Percentiles rank a stretch among this genome's conserved stretches.
Evolutionary conservation across 164 flowering plant species (phyloP).

Genomic region (Magnolia kwangsiensis): DNA sequence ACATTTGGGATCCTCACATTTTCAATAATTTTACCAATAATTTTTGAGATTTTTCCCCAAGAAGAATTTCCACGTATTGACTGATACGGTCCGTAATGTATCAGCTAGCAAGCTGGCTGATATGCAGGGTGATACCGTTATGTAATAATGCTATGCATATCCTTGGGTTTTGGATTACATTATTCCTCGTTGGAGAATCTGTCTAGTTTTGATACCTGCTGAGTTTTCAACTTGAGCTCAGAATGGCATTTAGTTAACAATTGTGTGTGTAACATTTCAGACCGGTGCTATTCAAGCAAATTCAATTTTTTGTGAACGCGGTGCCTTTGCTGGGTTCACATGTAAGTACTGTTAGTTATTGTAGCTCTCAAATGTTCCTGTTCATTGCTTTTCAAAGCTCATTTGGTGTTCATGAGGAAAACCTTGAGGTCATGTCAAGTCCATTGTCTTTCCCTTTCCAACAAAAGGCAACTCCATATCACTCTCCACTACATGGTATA

Average conservation of each 20-base stretch:
- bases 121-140: background rate
- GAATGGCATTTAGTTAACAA: background rate
- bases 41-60: too few species aligned
- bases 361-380: background rate
- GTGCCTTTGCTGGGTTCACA: background rate
- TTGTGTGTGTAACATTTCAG: background rate
- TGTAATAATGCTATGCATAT: background rate
- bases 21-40: too few species aligned
- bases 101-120: too few species aligned
- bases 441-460: too few species aligned
- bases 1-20: too few species aligned
- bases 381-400: background rate
- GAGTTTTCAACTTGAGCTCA: too few species aligned
- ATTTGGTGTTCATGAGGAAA: background rate
- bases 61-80: too few species aligned
- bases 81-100: too few species aligned
- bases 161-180: background rate
- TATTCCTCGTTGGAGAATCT: background rate
- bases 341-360: background rate
- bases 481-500: too few species aligned
- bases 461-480: too few species aligned
- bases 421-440: too few species aligned
- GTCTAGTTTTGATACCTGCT: background rate
- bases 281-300: background rate
- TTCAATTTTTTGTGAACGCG: background rate